Evolutionary conservation across 23 red algal genomes (phyloP).

Genomic region (Chondrus crispus): DNA sequence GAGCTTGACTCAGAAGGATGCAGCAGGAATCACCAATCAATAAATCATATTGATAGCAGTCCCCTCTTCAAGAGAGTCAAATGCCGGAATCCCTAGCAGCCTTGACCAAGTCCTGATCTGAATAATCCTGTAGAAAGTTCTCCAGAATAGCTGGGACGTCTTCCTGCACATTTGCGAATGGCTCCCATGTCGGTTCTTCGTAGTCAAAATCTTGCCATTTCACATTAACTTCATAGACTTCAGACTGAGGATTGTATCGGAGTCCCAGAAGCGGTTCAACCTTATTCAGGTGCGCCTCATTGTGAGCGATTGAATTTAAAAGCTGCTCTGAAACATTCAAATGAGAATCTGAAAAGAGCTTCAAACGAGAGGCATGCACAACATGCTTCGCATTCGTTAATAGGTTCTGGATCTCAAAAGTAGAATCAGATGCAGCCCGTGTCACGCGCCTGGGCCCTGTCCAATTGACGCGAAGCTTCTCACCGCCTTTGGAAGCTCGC

Average conservation of each 20-base stretch:
- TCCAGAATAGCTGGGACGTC: not conserved
- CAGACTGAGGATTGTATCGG: not conserved
- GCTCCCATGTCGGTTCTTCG: not conserved
- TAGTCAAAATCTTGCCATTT: not conserved
- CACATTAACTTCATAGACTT: not conserved
- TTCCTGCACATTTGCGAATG: not conserved
- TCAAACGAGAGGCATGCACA: not conserved
- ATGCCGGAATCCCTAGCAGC: not conserved
- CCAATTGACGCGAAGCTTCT: not conserved
- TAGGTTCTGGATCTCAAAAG: not conserved
- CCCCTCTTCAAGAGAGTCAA: no score
- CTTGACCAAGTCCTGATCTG: not conserved
- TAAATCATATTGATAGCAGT: no score
- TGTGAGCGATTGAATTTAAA: not conserved
- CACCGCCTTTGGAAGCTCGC: not conserved
- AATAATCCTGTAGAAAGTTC: not conserved
- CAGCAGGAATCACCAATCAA: no score
- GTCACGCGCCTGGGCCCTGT: not conserved
- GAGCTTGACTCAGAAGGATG: no score
- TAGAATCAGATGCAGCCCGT: not conserved
- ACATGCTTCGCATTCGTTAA: not conserved
- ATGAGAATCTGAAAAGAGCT: not conserved
- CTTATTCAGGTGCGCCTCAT: not conserved
- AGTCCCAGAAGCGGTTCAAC: not conserved
- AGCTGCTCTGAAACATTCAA: not conserved